phyloP scores from a whole-genome alignment of 2,329 filamentous ascomycete genomes.

The Fusarium sp. region DNA sequence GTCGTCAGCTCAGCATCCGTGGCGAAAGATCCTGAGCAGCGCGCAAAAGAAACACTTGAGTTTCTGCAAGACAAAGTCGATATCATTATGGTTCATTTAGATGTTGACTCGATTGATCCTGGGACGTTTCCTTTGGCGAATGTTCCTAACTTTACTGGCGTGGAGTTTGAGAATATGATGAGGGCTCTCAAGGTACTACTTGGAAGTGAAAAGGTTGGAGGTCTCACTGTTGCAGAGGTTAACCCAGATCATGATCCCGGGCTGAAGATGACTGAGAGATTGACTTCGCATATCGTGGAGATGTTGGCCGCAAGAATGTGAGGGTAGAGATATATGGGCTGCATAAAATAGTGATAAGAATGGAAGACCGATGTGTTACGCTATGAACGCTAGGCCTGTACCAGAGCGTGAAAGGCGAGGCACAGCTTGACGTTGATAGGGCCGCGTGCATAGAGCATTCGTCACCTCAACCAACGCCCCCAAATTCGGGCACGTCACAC shows the following conservation, averaged over 20 bases:
- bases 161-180: slow-evolving; percentile 37
- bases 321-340: background rate
- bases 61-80: slow-evolving; percentile 28
- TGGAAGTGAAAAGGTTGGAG: slow-evolving; percentile 9
- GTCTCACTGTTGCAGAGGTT: slow-evolving; percentile 33
- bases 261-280: slow-evolving; percentile 20
- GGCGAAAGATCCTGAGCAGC: slow-evolving; percentile 15
- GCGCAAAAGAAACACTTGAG: slow-evolving; percentile 19
- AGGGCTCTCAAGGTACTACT: slow-evolving; percentile 16
- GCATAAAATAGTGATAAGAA: background rate
- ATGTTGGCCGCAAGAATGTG: slow-evolving; percentile 7
- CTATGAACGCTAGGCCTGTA: background rate
- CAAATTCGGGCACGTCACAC: background rate
- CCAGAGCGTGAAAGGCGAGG: background rate
- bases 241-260: slow-evolving; percentile 37
- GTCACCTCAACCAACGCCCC: background rate
- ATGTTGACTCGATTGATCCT: slow-evolving; percentile 38
- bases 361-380: background rate
- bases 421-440: background rate
- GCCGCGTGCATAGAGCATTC: background rate
- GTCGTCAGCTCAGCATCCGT: slow-evolving; percentile 31
- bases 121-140: slow-evolving; percentile 34
- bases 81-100: slow-evolving; percentile 36
- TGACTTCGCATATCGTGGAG: slow-evolving; percentile 4
- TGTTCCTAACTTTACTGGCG: slow-evolving; percentile 34